These are phyloP conservation scores for Austroboletus novae-zelandiae DNA, from an alignment of 1,284 basidiomycete species.

Conservation along the genomic window DNA sequence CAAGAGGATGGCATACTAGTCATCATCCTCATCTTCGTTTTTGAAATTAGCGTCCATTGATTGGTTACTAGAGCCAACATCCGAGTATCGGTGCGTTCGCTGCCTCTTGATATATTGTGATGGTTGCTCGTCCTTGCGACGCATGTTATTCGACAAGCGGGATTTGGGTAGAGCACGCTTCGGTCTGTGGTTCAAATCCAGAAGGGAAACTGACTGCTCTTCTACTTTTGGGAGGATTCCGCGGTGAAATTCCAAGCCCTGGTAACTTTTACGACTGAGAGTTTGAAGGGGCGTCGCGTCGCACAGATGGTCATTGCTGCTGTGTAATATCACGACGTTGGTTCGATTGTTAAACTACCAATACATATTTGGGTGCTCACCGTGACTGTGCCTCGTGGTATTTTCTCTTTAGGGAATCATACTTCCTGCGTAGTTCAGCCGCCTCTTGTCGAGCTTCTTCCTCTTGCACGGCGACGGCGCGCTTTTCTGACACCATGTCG, in stretches of 20 bases:
- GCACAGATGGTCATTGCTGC: slow-evolving; percentile 2
- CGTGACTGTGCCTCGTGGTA: slow-evolving; percentile 11
- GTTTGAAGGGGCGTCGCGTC: not conserved
- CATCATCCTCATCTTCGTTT: slow-evolving; percentile 17
- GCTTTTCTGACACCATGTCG: slow-evolving; percentile 36
- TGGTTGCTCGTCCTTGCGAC: slow-evolving; percentile 2
- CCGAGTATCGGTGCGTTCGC: slow-evolving; percentile 20
- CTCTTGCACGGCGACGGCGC: slow-evolving; percentile 28
- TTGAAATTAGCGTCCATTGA: not conserved
- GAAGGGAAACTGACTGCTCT: slow-evolving; percentile 16
- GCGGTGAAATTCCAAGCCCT: slow-evolving; percentile 7
- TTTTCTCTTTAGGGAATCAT: slow-evolving; percentile 21
- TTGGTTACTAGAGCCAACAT: slow-evolving; percentile 15
- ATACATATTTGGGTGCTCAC: slow-evolving; percentile 14
- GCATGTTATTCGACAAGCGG: slow-evolving; percentile 6
- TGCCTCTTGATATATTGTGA: slow-evolving; percentile 21
- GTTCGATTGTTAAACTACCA: too few relatives aligned
- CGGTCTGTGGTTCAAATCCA: slow-evolving; percentile 13
- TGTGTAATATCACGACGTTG: too few relatives aligned
- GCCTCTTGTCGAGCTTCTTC: slow-evolving; percentile 28
- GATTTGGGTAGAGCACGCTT: slow-evolving; percentile 31
- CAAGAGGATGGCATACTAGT: slow-evolving; percentile 3
- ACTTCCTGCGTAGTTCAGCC: slow-evolving; percentile 32
- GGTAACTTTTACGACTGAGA: slow-evolving; percentile 10
- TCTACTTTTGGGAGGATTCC: slow-evolving; percentile 23